Conservation (phyloP, 495 filamentous ascomycete genomes). For the Annulohypoxylon maeteangense region DNA sequence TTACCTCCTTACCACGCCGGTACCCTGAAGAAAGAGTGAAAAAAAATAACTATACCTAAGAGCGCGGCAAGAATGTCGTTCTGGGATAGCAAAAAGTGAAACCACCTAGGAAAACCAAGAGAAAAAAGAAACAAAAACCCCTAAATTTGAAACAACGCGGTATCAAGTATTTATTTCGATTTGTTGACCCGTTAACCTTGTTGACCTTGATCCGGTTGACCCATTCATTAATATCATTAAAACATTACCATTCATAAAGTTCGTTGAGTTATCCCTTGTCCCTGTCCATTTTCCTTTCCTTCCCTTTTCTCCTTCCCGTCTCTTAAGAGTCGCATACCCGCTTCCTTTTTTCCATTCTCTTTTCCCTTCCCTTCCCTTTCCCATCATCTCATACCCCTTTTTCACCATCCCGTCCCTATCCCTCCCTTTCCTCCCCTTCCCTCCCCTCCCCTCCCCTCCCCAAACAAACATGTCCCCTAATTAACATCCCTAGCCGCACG, state of each 20-base stretch:
- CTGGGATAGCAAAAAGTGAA: not conserved
- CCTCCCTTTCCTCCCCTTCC: not conserved
- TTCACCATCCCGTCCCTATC: not conserved
- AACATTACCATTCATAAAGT: not conserved
- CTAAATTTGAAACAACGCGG: not conserved
- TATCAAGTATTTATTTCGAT: not conserved
- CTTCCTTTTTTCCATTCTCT: not conserved
- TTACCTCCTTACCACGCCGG: not conserved
- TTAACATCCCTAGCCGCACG: conserved; percentile 50
- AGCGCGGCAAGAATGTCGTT: not conserved
- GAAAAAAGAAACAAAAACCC: not conserved
- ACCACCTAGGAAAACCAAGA: too few relatives aligned
- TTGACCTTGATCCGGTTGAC: not conserved
- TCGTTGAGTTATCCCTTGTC: not conserved
- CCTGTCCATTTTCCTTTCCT: not conserved
- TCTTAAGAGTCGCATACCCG: not conserved
- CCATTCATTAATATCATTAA: not conserved
- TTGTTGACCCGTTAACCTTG: not conserved
- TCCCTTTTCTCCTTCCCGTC: not conserved
- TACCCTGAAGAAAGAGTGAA: not conserved
- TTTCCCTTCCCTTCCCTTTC: not conserved
- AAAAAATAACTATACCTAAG: not conserved
- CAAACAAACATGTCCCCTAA: not conserved
- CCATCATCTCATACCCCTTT: not conserved
- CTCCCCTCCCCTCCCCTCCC: not conserved